phyloP scores from a whole-genome alignment of 2,329 filamentous ascomycete species.

The Phaeosphaeriaceae sp. region DNA sequence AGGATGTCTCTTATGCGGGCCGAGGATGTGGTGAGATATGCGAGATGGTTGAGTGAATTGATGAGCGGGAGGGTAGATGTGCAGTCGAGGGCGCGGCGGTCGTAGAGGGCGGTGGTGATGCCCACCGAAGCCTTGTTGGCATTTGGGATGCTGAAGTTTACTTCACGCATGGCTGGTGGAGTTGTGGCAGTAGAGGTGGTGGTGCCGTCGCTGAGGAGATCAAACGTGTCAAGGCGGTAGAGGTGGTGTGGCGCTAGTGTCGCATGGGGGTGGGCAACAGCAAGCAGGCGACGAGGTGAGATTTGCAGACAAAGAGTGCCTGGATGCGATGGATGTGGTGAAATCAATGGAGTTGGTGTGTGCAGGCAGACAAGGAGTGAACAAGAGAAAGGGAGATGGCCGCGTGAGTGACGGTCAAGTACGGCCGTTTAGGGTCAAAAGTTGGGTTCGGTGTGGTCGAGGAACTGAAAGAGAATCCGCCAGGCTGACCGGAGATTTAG shows the following conservation, averaged over 20 bases:
- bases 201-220: constrained; percentile 18
- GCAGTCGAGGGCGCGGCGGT: constrained; percentile 95
- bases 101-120: constrained; percentile 97
- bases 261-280: constrained; percentile 35
- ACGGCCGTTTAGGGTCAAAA: constrained; percentile 13
- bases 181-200: no score
- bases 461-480: constrained; percentile 17
- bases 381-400: background rate
- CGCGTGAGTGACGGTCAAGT: constrained; percentile 9
- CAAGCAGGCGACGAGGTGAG: constrained; percentile 12
- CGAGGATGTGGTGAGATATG: constrained; percentile 96
- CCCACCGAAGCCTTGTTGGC: constrained; percentile 99
- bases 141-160: constrained; percentile 99
- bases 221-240: constrained; percentile 19
- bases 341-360: no score
- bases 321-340: constrained; percentile 22
- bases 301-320: constrained; percentile 20
- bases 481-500: constrained; percentile 12
- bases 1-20: constrained; percentile 97
- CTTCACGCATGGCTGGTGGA: constrained; percentile 84
- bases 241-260: constrained; percentile 41
- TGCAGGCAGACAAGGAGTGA: no score
- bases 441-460: constrained; percentile 14
- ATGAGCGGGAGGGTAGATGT: constrained; percentile 97
- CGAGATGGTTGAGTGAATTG: constrained; percentile 98